Evolutionary conservation across 1,284 basidiomycete species (phyloP).

Genomic region (Heterobasidion irregulare): DNA sequence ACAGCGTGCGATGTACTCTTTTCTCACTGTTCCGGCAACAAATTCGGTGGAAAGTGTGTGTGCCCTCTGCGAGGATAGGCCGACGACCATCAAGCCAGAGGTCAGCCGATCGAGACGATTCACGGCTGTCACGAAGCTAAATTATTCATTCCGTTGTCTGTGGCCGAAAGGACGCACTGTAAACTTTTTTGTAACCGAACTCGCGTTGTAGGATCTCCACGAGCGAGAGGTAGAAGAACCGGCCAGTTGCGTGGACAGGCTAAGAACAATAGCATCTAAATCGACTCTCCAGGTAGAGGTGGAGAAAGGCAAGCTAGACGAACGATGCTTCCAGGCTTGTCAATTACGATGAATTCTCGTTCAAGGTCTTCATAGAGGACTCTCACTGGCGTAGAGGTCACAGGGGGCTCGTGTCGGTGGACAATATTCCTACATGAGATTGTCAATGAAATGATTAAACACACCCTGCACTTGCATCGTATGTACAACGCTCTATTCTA

Average conservation of each 20-base stretch:
- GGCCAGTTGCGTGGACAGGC: slow-evolving; percentile 86
- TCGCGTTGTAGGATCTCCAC: slow-evolving; percentile 84
- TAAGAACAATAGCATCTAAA: slow-evolving; percentile 21
- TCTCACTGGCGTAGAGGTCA: slow-evolving; percentile 81
- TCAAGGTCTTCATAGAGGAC: slow-evolving; percentile 75
- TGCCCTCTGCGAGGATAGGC: slow-evolving; percentile 69
- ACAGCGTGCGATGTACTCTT: slow-evolving; percentile 89
- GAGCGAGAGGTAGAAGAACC: slow-evolving; percentile 84
- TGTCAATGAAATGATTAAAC: slow-evolving; percentile 10
- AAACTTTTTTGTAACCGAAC: slow-evolving; percentile 76
- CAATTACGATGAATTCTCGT: slow-evolving; percentile 83
- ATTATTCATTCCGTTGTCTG: neutral
- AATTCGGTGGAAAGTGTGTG: slow-evolving; percentile 77
- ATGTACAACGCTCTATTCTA: neutral
- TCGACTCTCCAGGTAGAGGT: neutral
- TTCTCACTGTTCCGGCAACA: slow-evolving; percentile 69
- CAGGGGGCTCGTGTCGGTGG: slow-evolving; percentile 94
- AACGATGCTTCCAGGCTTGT: slow-evolving; percentile 92
- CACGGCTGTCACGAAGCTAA: slow-evolving; percentile 53
- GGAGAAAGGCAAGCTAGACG: slow-evolving; percentile 29
- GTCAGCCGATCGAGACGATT: slow-evolving; percentile 95
- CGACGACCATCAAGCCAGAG: slow-evolving; percentile 94
- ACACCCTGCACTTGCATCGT: neutral
- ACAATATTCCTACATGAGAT: slow-evolving; percentile 71
- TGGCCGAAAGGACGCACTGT: slow-evolving; percentile 48